Evolutionary conservation across 805 yeast species (phyloP), one percentile per base, ranked within the genome.

Genomic region (Wickerhamomyces rabaulensis): DNA sequence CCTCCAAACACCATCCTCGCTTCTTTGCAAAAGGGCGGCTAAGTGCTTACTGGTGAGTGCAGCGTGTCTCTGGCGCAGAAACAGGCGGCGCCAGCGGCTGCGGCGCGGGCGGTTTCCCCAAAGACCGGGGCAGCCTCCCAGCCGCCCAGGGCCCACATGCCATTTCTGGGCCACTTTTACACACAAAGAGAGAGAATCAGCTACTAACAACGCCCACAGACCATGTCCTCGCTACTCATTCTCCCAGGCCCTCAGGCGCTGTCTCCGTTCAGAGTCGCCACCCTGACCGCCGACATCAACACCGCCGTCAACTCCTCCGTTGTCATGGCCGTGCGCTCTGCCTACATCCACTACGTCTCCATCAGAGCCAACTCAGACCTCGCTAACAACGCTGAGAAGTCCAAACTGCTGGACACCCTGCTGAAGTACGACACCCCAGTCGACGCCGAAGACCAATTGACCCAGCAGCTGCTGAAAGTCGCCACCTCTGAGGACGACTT

Each of bases 221-320:
- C 20, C 17, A 33, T 33, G 36, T 33, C 36, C 36, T 61, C 71
- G 42, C 60, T 77, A 71, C 63, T 76, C 56, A 68, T 78, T 50
- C 73, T 89, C 54, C 84, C 96, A 40, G 99, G 99, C 48, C 95
- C 97, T 42, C 78, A 77, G 61, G 97, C 97, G 52, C 74, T 90
- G 63, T 91, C 98, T 44, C 78, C 78, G 43, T 92, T 92, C 68
- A 80, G 98, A 70, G 82, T 90, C 54, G 77, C 81, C 51, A 84
- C 77, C 55, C 73, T 91, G 69, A 73, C 80, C 54, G 73, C 79
- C 53, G 88, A 83, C 60, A 79, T 92, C 68, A 84, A 87, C 69
- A 77, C 78, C 22, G 76, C 82, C 53, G 83, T 86, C 53, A 80
- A 80, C 60, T 61, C 69, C 26, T 75, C 84, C 9, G 82, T 82